Conservation (phyloP, 164 flowering plant species). For the Berberis thunbergii region DNA sequence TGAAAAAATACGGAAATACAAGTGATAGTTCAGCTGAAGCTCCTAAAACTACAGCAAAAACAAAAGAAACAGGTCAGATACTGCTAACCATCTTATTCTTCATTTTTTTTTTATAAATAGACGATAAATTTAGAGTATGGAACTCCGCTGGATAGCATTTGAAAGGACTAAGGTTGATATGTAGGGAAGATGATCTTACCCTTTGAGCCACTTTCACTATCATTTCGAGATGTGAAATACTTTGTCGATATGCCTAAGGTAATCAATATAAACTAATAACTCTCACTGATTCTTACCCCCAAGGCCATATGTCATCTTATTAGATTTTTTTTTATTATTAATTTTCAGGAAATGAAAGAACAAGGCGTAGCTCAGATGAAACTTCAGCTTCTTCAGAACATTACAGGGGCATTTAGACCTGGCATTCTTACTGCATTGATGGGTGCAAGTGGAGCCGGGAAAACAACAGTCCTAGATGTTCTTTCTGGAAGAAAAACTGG, state of each 20-base stretch:
- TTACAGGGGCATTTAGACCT: constrained; percentile 40
- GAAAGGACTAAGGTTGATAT: too few relatives aligned
- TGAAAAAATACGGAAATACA: not conserved
- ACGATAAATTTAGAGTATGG: not conserved
- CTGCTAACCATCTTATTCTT: not conserved
- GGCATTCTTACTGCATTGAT: constrained; percentile 41
- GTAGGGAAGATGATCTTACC: constrained; percentile 22
- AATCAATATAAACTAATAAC: not conserved
- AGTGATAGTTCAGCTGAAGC: not conserved
- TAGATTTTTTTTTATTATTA: not conserved
- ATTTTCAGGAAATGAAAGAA: constrained; percentile 9
- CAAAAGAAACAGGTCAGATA: not conserved
- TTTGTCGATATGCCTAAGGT: constrained; percentile 31
- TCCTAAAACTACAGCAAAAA: not conserved
- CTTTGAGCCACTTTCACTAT: constrained; percentile 26
- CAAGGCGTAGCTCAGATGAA: constrained; percentile 18
- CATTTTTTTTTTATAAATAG: too few relatives aligned
- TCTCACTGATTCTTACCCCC: not conserved
- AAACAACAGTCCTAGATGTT: constrained; percentile 39
- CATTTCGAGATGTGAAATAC: constrained; percentile 32
- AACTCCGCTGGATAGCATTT: not conserved
- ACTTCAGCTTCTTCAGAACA: constrained; percentile 30
- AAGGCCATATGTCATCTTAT: not conserved
- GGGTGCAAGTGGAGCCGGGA: constrained; percentile 47
- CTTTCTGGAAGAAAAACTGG: constrained; percentile 41